Evolutionary conservation across 2,329 filamentous ascomycete genomes (phyloP).

Genomic region (Aspergillus sp.): DNA sequence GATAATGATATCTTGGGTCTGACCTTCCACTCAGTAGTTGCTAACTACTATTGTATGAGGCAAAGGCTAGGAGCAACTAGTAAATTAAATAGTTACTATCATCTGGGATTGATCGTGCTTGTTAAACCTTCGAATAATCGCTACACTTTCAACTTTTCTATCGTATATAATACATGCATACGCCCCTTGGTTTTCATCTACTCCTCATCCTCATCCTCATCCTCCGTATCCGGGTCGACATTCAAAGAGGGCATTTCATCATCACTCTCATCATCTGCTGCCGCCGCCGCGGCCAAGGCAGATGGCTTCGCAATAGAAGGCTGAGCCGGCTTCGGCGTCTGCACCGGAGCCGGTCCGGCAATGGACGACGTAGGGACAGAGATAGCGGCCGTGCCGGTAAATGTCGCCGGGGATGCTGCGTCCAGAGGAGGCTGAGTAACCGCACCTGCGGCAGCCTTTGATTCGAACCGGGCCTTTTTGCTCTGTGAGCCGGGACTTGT

Average conservation of each 20-base stretch:
- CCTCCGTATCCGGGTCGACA: slow-evolving; percentile 50
- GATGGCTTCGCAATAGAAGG: neutral
- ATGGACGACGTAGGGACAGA: slow-evolving; percentile 12
- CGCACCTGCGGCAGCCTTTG: slow-evolving; percentile 2
- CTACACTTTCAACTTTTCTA: too few species aligned
- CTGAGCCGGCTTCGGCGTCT: neutral
- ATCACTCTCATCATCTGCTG: slow-evolving; percentile 45
- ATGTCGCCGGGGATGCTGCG: slow-evolving; percentile 18
- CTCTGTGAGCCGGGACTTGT: slow-evolving; percentile 16
- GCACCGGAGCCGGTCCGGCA: neutral
- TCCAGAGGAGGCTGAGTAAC: slow-evolving; percentile 14
- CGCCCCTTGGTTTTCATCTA: too few species aligned
- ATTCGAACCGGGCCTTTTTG: slow-evolving; percentile 37
- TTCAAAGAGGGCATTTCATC: slow-evolving; percentile 53
- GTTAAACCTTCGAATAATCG: too few species aligned
- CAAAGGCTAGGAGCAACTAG: too few species aligned
- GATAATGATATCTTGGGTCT: too few species aligned
- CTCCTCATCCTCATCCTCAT: slow-evolving; percentile 46
- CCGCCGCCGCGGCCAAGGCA: slow-evolving; percentile 15
- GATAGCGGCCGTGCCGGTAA: slow-evolving; percentile 19
- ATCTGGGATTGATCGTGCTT: too few species aligned
- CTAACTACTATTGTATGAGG: too few species aligned
- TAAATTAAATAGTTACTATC: too few species aligned
- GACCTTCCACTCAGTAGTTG: too few species aligned
- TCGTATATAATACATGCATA: too few species aligned